Evolutionary conservation across 768 basidiomycete genomes (phyloP).

Genomic region (Neoboletus subvelutipes): DNA sequence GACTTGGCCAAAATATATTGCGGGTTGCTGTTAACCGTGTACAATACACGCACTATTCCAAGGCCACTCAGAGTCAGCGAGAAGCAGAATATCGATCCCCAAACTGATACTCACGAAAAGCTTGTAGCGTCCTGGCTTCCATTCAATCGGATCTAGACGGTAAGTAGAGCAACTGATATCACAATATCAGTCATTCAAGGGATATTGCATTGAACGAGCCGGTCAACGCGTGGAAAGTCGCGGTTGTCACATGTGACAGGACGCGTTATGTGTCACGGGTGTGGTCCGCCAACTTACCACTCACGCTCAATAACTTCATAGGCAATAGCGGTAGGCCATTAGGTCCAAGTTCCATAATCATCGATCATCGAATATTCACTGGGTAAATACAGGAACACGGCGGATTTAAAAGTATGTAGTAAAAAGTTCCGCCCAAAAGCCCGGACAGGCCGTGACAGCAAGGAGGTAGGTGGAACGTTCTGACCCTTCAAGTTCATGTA

Average conservation of each 20-base stretch:
- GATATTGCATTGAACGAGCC: not conserved
- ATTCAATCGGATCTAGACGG: constrained; percentile 2
- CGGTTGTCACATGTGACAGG: constrained; percentile 24
- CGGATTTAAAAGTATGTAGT: no score
- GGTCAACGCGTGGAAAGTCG: constrained; percentile 4
- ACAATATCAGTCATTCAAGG: not conserved
- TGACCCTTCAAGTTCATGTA: no score
- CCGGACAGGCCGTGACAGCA: no score
- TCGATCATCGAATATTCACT: no score
- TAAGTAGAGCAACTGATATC: not conserved
- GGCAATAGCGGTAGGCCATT: no score
- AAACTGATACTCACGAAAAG: constrained; percentile 18
- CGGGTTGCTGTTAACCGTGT: constrained; percentile 71
- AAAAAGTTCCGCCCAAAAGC: no score
- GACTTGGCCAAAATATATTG: constrained; percentile 78
- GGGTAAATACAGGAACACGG: no score
- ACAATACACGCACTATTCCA: constrained; percentile 59
- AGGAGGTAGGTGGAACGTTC: no score
- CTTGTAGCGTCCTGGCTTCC: constrained; percentile 13
- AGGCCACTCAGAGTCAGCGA: not conserved
- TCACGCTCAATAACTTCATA: no score
- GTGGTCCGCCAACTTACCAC: no score
- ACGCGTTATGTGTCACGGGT: constrained; percentile 12
- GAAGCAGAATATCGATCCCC: no score
- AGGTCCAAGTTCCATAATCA: no score